Evolutionary conservation across 805 yeast species (phyloP).

Genomic region (Candida boidinii): DNA sequence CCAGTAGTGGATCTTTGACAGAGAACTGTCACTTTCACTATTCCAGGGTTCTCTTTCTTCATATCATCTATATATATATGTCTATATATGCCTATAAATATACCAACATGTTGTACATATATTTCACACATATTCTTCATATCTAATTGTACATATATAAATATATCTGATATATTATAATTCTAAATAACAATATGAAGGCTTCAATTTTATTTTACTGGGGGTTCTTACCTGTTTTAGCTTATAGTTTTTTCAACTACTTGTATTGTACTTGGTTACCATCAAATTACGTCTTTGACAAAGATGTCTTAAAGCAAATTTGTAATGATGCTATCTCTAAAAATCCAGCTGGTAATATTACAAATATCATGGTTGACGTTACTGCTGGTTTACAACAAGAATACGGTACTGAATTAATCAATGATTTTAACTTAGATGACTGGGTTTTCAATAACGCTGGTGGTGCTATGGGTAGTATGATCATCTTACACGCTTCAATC

Average conservation of each 20-base stretch:
- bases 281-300: slow-evolving; percentile 60
- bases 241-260: slow-evolving; percentile 28
- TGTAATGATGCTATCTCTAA: slow-evolving; percentile 44
- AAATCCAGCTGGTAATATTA: slow-evolving; percentile 51
- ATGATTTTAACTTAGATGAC: slow-evolving; percentile 63
- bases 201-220: slow-evolving; percentile 4
- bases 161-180: neutral
- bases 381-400: slow-evolving; percentile 46
- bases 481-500: slow-evolving; percentile 88
- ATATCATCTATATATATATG: no score
- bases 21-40: no score
- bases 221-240: slow-evolving; percentile 16
- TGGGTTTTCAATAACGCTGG: slow-evolving; percentile 99
- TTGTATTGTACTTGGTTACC: slow-evolving; percentile 64
- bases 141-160: neutral
- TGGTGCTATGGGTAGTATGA: slow-evolving; percentile 97
- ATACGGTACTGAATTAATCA: slow-evolving; percentile 64
- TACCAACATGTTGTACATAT: no score
- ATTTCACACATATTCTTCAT: no score
- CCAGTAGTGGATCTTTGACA: no score
- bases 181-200: slow-evolving; percentile 8
- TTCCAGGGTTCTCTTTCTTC: no score
- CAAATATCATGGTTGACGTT: slow-evolving; percentile 54
- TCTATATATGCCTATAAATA: no score
- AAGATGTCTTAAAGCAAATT: slow-evolving; percentile 46